phyloP scores from a whole-genome alignment of 306 rosid genomes.

The Vicia sativa region DNA sequence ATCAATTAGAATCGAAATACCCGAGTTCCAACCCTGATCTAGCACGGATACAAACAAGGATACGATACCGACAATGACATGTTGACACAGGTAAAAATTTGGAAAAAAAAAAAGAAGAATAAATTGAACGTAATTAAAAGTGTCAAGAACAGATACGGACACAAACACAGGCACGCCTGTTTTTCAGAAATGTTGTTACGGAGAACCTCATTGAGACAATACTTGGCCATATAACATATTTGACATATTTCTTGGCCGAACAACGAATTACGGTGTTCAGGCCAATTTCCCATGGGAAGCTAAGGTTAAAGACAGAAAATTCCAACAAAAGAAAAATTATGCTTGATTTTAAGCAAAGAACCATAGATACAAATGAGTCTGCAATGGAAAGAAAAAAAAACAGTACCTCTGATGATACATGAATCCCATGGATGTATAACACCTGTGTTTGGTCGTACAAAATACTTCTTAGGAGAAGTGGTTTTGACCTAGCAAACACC shows the following conservation, averaged over 20 bases:
- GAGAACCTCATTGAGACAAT: not conserved
- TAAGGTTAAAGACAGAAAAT: not conserved
- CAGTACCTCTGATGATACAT: constrained; percentile 80
- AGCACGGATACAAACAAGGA: too few species aligned
- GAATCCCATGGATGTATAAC: constrained; percentile 85
- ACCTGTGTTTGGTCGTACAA: constrained; percentile 94
- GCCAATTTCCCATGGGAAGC: not conserved
- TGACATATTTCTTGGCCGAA: not conserved
- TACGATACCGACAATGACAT: too few species aligned
- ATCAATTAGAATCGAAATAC: not conserved
- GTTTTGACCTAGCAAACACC: constrained; percentile 81
- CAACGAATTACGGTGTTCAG: not conserved
- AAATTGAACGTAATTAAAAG: too few species aligned
- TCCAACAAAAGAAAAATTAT: not conserved
- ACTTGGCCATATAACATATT: not conserved
- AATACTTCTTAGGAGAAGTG: constrained; percentile 96
- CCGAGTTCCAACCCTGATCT: not conserved
- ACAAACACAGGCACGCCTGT: too few species aligned
- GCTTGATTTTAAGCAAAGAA: not conserved
- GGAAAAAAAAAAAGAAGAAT: too few species aligned
- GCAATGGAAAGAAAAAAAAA: not conserved
- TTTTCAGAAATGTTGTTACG: too few species aligned
- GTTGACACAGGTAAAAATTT: too few species aligned
- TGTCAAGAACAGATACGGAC: too few species aligned
- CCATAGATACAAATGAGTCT: not conserved